Evolutionary conservation across 192 early-diverging fungal species (phyloP).

Genomic region (Umbelopsis vinacea): DNA sequence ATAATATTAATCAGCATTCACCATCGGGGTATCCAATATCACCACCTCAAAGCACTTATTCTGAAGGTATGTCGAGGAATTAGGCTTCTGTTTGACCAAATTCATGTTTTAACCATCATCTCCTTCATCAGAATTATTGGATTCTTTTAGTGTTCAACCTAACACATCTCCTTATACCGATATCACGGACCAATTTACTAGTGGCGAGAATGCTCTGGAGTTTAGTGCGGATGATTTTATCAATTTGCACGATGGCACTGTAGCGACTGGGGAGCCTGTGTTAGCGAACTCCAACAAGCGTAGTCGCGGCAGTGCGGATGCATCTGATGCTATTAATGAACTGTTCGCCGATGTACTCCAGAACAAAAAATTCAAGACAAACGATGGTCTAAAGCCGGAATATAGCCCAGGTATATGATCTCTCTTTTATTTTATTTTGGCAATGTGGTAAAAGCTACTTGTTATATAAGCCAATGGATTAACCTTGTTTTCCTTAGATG

Average conservation of each 20-base stretch:
- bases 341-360: conserved; percentile 28
- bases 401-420: conserved; percentile 25
- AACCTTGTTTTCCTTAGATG: conserved; percentile 7
- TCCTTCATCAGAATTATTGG: not conserved
- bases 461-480: not conserved
- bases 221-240: conserved; percentile 23
- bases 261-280: not conserved
- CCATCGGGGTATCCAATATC: conserved; percentile 27
- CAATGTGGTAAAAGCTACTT: not conserved
- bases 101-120: not conserved
- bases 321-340: conserved; percentile 19
- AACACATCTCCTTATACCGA: conserved; percentile 21
- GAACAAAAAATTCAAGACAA: conserved; percentile 2
- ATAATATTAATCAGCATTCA: not conserved
- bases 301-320: not conserved
- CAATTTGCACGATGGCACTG: not conserved
- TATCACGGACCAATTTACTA: conserved; percentile 24
- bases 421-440: not conserved
- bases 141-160: not conserved
- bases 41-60: conserved; percentile 38
- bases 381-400: conserved; percentile 26
- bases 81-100: not conserved
- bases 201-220: conserved; percentile 6
- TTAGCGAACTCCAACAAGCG: conserved; percentile 11
- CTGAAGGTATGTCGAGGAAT: conserved; percentile 26